These are phyloP conservation scores for Triticum timopheevii DNA, from an alignment of 176 grass and related monocot genomes.

Conservation along the genomic window DNA sequence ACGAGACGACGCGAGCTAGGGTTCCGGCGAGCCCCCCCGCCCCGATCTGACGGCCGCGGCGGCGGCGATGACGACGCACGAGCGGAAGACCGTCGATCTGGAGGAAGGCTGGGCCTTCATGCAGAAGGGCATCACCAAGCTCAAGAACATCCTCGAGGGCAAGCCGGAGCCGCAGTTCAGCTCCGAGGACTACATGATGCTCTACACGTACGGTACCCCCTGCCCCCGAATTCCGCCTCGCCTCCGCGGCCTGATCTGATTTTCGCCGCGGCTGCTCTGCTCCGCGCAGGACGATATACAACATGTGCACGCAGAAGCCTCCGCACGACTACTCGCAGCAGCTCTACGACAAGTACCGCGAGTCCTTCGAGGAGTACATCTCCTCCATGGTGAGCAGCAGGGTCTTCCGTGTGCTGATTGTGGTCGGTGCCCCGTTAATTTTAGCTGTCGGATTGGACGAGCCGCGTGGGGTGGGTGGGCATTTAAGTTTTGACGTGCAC, in stretches of 20 bases:
- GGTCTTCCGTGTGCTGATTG: neutral
- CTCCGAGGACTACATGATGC: conserved; percentile 94
- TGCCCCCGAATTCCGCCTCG: neutral
- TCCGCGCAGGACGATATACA: conserved; percentile 76
- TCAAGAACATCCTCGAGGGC: conserved; percentile 81
- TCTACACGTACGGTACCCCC: conserved; percentile 48
- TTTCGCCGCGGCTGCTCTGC: neutral
- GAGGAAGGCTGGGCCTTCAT: conserved; percentile 95
- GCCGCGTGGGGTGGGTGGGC: neutral
- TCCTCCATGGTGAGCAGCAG: conserved; percentile 49
- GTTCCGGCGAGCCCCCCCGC: neutral
- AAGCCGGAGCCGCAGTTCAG: conserved; percentile 76
- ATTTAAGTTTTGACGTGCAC: neutral
- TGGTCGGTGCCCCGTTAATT: neutral
- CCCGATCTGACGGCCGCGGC: conserved; percentile 21
- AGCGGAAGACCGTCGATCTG: conserved; percentile 87
- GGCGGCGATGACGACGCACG: conserved; percentile 71
- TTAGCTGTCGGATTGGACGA: neutral
- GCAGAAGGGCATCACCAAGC: conserved; percentile 89
- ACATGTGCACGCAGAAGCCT: conserved; percentile 95
- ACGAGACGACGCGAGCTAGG: neutral
- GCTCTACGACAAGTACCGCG: conserved; percentile 90
- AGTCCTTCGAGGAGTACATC: conserved; percentile 84
- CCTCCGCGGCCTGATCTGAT: neutral
- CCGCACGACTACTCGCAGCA: conserved; percentile 85